Evolutionary conservation across 1,284 basidiomycete species (phyloP).

Genomic region (Irpex sp.): DNA sequence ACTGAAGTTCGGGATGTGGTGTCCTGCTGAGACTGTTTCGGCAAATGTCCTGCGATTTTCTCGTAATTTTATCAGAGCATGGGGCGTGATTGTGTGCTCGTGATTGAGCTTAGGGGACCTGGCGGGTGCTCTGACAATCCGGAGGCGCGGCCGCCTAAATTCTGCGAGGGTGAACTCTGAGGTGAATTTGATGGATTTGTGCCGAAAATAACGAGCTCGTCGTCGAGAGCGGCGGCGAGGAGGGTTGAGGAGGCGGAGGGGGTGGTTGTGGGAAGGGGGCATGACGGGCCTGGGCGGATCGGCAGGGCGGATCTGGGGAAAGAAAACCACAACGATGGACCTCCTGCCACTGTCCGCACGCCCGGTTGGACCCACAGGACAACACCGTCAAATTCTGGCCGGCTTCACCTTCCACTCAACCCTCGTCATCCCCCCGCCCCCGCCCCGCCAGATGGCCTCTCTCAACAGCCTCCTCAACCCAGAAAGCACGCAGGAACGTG

Average conservation of each 20-base stretch:
- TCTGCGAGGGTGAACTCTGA: too few species aligned
- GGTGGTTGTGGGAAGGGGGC: not conserved
- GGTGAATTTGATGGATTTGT: not conserved
- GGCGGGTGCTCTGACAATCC: conserved; percentile 5
- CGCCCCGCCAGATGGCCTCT: conserved; percentile 26
- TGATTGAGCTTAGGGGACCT: conserved; percentile 17
- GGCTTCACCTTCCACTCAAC: conserved; percentile 18
- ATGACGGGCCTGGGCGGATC: conserved; percentile 9
- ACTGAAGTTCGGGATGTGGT: not conserved
- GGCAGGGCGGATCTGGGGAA: conserved; percentile 16
- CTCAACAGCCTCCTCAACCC: conserved; percentile 35
- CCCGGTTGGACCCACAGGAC: conserved; percentile 33
- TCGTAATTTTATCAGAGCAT: not conserved
- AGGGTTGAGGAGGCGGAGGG: not conserved
- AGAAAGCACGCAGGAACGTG: conserved; percentile 23
- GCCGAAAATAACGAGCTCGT: not conserved
- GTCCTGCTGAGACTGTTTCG: not conserved
- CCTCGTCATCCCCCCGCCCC: conserved; percentile 15
- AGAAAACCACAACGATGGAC: conserved; percentile 24
- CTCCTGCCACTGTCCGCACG: conserved; percentile 20
- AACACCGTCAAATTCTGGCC: conserved; percentile 30
- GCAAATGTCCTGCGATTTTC: not conserved
- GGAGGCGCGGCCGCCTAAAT: too few species aligned
- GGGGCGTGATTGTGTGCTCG: conserved; percentile 12
- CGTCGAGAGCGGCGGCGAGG: not conserved